phyloP scores from a whole-genome alignment of 768 basidiomycete species.

The Kwoniella sp. region DNA sequence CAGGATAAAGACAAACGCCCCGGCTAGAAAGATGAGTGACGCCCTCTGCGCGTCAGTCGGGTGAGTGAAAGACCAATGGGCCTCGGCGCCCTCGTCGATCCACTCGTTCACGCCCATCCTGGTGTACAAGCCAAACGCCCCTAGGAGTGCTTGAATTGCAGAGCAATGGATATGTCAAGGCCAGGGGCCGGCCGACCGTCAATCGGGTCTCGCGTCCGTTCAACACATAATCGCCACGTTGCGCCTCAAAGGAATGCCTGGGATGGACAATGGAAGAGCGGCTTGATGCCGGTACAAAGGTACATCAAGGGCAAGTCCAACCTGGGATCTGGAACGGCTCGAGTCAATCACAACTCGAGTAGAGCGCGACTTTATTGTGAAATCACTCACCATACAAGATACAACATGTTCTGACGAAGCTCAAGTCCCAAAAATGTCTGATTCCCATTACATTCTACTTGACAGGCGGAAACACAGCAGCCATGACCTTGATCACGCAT shows the following conservation, averaged over 20 bases:
- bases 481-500: slow-evolving; percentile 9
- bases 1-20: slow-evolving; percentile 5
- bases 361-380: too few relatives aligned
- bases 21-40: slow-evolving; percentile 16
- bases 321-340: too few relatives aligned
- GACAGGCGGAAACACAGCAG: slow-evolving; percentile 19
- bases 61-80: slow-evolving; percentile 11
- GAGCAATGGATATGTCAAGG: neutral
- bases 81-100: slow-evolving; percentile 7
- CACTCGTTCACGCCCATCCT: slow-evolving; percentile 10
- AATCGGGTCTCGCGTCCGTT: neutral
- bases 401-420: neutral
- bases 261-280: neutral
- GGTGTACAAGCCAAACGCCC: too few relatives aligned
- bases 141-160: too few relatives aligned
- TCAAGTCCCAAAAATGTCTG: too few relatives aligned
- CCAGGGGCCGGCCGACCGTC: neutral
- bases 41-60: slow-evolving; percentile 23
- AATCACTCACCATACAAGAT: too few relatives aligned
- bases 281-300: too few relatives aligned
- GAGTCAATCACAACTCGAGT: too few relatives aligned
- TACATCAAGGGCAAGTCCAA: too few relatives aligned
- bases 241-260: neutral
- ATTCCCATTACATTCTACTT: too few relatives aligned
- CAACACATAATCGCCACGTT: neutral